Evolutionary conservation across 176 grass and related monocot genomes (phyloP), one percentile per base, ranked within the genome.

Genomic region (Aegilops tauschii): DNA sequence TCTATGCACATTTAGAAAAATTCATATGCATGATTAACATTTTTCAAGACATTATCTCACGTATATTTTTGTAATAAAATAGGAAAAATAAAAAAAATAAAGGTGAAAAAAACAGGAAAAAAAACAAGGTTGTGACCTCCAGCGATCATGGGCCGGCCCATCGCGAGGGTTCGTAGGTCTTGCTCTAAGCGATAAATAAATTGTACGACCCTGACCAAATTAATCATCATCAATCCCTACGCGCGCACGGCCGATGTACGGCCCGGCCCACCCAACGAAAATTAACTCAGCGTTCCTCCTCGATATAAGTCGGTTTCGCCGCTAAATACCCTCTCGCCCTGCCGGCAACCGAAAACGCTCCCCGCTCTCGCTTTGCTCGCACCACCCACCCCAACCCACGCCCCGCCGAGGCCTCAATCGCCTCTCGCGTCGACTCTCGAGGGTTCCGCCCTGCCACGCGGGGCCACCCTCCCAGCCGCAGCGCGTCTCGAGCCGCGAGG

Each of bases 301-400:
- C 14, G 6, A 9, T 49, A 50, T 50, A 49, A 75, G 23, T 50
- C 44, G 42, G n/a, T 13, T 3, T 75, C 72, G 25, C 42, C 70
- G 39, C 36, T 70, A 42, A 23, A 31, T n/a, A 71, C 36, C n/a
- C 36, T 42, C 40, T 21, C 25, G 10, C 13, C 70, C 32, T 76
- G 73, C 74, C 74, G 74, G 74, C 74, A 77, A 77, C 1, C 74
- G 74, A 77, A 77, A 77, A 56, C 64, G 64, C 71, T 73, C 39
- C 70, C 32, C 10, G 70, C 73, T 54, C 73, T 54, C 3, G 28
- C 27, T 54, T 54, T 5, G 49, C 73, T 32, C 25, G 17, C 29
- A 77, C 49, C 40, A 58, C 74, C 74, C 49, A 34, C 74, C 29
- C 40, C 23, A 3, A 31, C 27, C 73, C 8, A 7, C 14, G 4